phyloP scores from a whole-genome alignment of 768 basidiomycete species.

The Boletus vermiculosoides region DNA sequence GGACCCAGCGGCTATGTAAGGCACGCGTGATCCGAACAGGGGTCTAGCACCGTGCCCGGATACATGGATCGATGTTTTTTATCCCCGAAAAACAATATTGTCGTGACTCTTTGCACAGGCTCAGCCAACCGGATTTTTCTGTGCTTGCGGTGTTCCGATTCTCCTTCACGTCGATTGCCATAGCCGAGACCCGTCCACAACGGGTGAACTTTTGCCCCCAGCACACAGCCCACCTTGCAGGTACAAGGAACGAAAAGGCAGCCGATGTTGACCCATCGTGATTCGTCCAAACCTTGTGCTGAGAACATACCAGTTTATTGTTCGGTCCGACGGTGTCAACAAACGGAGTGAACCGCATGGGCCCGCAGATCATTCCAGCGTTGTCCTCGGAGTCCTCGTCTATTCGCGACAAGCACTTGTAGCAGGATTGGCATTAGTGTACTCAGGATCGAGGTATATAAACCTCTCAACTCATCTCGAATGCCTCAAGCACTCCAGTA shows the following conservation, averaged over 20 bases:
- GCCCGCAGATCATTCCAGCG: not conserved
- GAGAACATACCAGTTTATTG: not conserved
- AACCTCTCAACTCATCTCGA: not conserved
- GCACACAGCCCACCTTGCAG: not conserved
- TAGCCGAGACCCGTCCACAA: not conserved
- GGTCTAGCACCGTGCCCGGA: not conserved
- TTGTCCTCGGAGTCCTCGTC: conserved; percentile 7
- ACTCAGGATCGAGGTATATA: conserved; percentile 10
- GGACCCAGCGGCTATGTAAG: not conserved
- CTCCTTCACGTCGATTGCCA: not conserved
- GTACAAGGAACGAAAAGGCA: not conserved
- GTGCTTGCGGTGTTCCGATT: not conserved
- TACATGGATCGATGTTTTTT: not conserved
- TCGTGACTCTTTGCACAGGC: not conserved
- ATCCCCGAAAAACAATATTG: not conserved
- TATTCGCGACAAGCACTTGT: not conserved
- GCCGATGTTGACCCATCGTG: not conserved
- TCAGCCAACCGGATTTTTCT: not conserved
- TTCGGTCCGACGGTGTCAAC: not conserved
- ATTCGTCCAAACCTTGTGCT: not conserved
- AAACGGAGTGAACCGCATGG: not conserved
- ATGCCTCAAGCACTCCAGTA: conserved; percentile 8
- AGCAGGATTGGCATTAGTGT: not conserved
- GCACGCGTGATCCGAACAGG: not conserved
- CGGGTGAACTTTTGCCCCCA: not conserved